A percentile compares a stretch with the other conserved stretches of the same genome.
These are phyloP conservation scores for Gryganskiella cystojenkinii DNA, from an alignment of 192 early-diverging fungal genomes.

Conservation along the genomic window DNA sequence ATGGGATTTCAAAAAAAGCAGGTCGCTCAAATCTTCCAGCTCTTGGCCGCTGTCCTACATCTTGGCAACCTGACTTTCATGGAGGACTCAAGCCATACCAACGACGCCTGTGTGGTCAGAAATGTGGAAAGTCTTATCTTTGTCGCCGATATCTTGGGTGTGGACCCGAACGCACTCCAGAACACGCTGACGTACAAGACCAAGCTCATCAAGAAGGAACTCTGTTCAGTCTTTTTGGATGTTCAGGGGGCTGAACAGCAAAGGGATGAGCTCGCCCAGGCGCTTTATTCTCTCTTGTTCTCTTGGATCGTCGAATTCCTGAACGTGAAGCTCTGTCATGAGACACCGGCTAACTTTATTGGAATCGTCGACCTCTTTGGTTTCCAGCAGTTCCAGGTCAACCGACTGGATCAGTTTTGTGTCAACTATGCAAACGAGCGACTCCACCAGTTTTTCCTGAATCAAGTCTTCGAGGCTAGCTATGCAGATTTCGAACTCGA, in stretches of 20 bases:
- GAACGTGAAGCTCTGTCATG: slow-evolving; percentile 82
- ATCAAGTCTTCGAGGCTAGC: slow-evolving; percentile 78
- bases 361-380: slow-evolving; percentile 91
- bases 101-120: slow-evolving; percentile 81
- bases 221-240: slow-evolving; percentile 86
- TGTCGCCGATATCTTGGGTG: slow-evolving; percentile 85
- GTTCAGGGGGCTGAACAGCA: slow-evolving; percentile 74
- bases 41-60: slow-evolving; percentile 86
- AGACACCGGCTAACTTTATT: slow-evolving; percentile 77
- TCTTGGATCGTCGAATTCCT: slow-evolving; percentile 87
- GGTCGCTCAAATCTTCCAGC: slow-evolving; percentile 86
- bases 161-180: slow-evolving; percentile 75
- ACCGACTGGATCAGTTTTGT: slow-evolving; percentile 78
- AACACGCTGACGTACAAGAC: slow-evolving; percentile 85
- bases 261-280: slow-evolving; percentile 77
- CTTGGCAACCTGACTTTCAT: slow-evolving; percentile 90
- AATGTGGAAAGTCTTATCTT: slow-evolving; percentile 82
- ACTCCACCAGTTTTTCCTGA: slow-evolving; percentile 78
- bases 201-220: slow-evolving; percentile 82
- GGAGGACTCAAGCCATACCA: slow-evolving; percentile 69
- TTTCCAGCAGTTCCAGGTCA: slow-evolving; percentile 62
- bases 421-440: slow-evolving; percentile 92
- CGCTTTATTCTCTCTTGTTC: slow-evolving; percentile 86
- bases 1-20: slow-evolving; percentile 86
- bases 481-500: slow-evolving; percentile 69